Conservation (phyloP, 257 asterid genomes). For the Solanum chaucha region DNA sequence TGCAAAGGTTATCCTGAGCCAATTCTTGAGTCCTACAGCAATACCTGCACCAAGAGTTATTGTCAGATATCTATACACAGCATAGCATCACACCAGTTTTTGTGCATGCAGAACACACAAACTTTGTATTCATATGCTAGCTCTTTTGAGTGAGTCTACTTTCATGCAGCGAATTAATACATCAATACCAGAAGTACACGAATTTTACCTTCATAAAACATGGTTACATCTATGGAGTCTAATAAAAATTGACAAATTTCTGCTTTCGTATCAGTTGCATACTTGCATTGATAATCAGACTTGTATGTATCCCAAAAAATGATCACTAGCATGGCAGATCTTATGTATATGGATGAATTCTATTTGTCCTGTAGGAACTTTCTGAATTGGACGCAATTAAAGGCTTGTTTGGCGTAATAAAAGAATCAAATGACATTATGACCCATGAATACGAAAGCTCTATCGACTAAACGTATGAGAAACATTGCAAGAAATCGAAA, state of each 20-base stretch:
- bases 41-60: conserved; percentile 30
- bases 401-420: not conserved
- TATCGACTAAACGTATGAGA: not conserved
- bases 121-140: not conserved
- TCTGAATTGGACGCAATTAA: not conserved
- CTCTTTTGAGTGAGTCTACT: not conserved
- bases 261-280: not conserved
- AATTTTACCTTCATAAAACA: not conserved
- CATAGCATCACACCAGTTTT: not conserved
- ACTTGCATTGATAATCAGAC: not conserved
- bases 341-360: not conserved
- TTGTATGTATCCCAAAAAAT: not conserved
- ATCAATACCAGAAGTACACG: not conserved
- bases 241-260: not conserved
- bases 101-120: too few relatives aligned
- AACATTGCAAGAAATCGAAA: not conserved
- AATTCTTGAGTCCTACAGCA: conserved; percentile 66
- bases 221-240: not conserved
- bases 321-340: not conserved
- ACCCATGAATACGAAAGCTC: not conserved
- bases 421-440: not conserved
- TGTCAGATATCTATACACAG: not conserved
- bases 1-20: conserved; percentile 69
- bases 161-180: too few relatives aligned
- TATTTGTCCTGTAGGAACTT: not conserved